Percentiles rank a stretch among this genome's conserved stretches.
Evolutionary conservation across 2,329 filamentous ascomycete genomes (phyloP).

Genomic region (Alternaria longipes): DNA sequence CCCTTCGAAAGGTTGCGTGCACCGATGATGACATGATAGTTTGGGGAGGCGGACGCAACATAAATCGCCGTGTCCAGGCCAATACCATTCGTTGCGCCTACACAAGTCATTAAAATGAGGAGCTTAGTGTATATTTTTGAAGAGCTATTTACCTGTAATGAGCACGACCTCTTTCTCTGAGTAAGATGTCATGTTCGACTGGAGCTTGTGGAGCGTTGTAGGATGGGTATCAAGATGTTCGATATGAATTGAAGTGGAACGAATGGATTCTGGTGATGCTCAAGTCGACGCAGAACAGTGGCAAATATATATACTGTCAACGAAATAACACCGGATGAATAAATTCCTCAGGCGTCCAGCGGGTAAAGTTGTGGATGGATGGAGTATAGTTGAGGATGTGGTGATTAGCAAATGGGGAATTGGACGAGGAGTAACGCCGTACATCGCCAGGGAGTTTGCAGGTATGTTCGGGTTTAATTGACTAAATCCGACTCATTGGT

Average conservation of each 20-base stretch:
- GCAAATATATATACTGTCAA: not conserved
- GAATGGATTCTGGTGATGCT: not conserved
- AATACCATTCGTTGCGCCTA: conserved; percentile 49
- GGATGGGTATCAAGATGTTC: not conserved
- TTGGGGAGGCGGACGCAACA: conserved; percentile 36
- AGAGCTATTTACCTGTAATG: conserved; percentile 32
- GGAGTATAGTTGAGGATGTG: not conserved
- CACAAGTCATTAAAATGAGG: conserved; percentile 6
- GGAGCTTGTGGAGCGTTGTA: not conserved
- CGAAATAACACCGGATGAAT: not conserved
- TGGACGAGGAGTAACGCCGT: not conserved
- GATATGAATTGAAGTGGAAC: not conserved
- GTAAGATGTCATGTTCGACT: conserved; percentile 11
- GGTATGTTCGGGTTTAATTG: not conserved
- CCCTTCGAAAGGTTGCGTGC: conserved; percentile 46
- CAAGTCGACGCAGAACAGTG: not conserved
- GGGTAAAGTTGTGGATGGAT: not conserved
- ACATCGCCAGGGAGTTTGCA: not conserved
- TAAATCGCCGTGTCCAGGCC: conserved; percentile 47
- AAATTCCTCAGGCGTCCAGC: not conserved
- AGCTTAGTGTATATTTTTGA: not conserved
- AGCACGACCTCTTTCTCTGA: conserved; percentile 40
- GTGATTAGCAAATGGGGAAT: not conserved
- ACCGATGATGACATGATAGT: conserved; percentile 51
- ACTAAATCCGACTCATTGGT: not conserved